phyloP scores from a whole-genome alignment of 2,329 filamentous ascomycete species.

The Cylindrodendrum hubeiense region DNA sequence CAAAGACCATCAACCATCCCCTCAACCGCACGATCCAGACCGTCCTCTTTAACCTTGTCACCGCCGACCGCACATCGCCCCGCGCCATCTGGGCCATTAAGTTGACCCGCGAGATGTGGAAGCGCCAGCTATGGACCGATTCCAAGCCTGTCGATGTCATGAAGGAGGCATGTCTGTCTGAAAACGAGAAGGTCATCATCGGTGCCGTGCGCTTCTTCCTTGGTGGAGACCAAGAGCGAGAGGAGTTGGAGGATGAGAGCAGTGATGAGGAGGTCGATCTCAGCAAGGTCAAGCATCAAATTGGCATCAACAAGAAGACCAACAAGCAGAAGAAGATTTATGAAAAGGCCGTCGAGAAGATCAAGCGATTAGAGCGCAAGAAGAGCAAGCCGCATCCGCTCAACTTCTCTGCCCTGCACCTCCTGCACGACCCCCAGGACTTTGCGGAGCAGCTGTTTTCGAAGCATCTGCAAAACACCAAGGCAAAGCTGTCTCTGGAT shows the following conservation, averaged over 20 bases:
- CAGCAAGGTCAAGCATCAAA: conserved; percentile 84
- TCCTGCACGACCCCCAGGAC: conserved; percentile 93
- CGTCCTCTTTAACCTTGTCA: conserved; percentile 91
- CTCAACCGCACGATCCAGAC: conserved; percentile 95
- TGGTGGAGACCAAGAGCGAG: conserved; percentile 94
- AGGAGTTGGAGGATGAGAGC: conserved; percentile 91
- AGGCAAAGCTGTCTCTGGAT: conserved; percentile 86
- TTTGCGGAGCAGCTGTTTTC: conserved; percentile 92
- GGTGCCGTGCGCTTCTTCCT: conserved; percentile 95
- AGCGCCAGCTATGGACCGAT: conserved; percentile 95
- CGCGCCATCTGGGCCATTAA: conserved; percentile 97
- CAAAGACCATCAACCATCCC: conserved; percentile 89
- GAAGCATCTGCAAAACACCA: conserved; percentile 90
- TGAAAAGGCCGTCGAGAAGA: conserved; percentile 83
- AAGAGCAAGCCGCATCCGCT: conserved; percentile 88
- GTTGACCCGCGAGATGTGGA: conserved; percentile 95
- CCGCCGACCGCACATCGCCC: conserved; percentile 84
- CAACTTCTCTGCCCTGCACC: conserved; percentile 95
- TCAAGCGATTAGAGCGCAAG: conserved; percentile 87
- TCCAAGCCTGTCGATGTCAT: conserved; percentile 97
- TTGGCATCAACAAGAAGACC: conserved; percentile 95
- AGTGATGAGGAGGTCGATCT: conserved; percentile 86
- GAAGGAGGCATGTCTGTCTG: conserved; percentile 90
- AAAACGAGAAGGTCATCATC: conserved; percentile 92
- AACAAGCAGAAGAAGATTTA: conserved; percentile 87